Evolutionary conservation across 805 yeast genomes (phyloP).

Genomic region (Metschnikowia picachoensis): DNA sequence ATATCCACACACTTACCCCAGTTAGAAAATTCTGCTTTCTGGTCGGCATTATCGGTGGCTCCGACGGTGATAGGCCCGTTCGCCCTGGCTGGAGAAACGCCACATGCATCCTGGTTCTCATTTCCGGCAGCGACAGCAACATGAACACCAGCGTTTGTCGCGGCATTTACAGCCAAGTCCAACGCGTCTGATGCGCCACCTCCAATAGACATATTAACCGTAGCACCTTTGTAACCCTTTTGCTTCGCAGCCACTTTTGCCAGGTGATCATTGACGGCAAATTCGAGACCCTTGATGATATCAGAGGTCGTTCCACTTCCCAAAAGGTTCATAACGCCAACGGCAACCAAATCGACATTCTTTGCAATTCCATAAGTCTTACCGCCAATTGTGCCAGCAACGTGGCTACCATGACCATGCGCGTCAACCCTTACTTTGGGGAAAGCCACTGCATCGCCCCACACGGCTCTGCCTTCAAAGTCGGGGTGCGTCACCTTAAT

Average conservation of each 20-base stretch:
- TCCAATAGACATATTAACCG: conserved; percentile 92
- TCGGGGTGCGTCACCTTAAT: conserved; percentile 70
- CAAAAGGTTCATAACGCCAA: conserved; percentile 76
- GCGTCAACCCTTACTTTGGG: conserved; percentile 70
- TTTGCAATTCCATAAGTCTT: conserved; percentile 80
- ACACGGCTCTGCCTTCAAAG: conserved; percentile 76
- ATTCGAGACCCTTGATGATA: conserved; percentile 81
- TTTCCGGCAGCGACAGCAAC: conserved; percentile 98
- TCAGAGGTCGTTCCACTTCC: conserved; percentile 85
- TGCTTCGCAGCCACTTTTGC: conserved; percentile 47
- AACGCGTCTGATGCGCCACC: conserved; percentile 89
- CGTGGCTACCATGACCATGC: conserved; percentile 94
- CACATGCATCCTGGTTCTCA: conserved; percentile 90
- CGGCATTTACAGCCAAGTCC: conserved; percentile 86
- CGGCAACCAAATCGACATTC: conserved; percentile 72
- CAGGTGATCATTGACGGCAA: conserved; percentile 70
- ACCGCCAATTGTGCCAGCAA: conserved; percentile 94
- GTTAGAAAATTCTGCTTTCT: conserved; percentile 93
- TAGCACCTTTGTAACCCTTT: conserved; percentile 76
- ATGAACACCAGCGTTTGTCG: conserved; percentile 81
- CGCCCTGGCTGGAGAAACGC: conserved; percentile 87
- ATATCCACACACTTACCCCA: conserved; percentile 94
- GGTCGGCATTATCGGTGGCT: conserved; percentile 84
- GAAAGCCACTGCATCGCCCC: conserved; percentile 74
- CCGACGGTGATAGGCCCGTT: conserved; percentile 87